These are phyloP conservation scores for Suhomyces xylopsoci DNA, from an alignment of 805 yeast species.

Conservation along the genomic window DNA sequence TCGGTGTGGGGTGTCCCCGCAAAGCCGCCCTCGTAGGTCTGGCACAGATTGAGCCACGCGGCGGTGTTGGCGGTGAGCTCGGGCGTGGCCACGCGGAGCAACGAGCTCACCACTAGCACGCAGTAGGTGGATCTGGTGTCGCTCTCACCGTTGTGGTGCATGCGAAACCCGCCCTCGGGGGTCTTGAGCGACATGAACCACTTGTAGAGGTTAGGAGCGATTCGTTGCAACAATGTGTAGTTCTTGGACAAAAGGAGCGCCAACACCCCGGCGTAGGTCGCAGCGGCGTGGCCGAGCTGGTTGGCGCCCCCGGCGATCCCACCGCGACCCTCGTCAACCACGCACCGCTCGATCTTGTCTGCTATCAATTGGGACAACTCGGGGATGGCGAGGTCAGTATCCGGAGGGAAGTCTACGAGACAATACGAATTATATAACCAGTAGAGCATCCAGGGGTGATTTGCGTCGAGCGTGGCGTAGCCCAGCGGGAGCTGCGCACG, in stretches of 20 bases:
- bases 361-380: slow-evolving; percentile 12
- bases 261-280: slow-evolving; percentile 74
- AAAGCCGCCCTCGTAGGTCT: slow-evolving; percentile 94
- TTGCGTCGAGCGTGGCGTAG: slow-evolving; percentile 69
- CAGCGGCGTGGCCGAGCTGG: slow-evolving; percentile 81
- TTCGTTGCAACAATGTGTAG: slow-evolving; percentile 23
- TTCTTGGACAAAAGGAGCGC: slow-evolving; percentile 55
- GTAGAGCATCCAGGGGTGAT: slow-evolving; percentile 87
- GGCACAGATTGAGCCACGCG: slow-evolving; percentile 67
- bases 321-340: slow-evolving; percentile 30
- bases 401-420: slow-evolving; percentile 28
- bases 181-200: slow-evolving; percentile 71
- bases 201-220: slow-evolving; percentile 42
- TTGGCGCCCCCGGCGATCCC: slow-evolving; percentile 86
- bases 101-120: slow-evolving; percentile 67
- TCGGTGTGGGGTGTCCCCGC: slow-evolving; percentile 76
- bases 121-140: slow-evolving; percentile 89
- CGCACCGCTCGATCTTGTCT: slow-evolving; percentile 23
- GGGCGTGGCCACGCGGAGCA: slow-evolving; percentile 60
- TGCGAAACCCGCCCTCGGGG: slow-evolving; percentile 70
- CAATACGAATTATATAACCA: slow-evolving; percentile 64
- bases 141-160: slow-evolving; percentile 75
- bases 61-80: slow-evolving; percentile 53
- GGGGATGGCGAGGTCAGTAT: slow-evolving; percentile 10
- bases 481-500: slow-evolving; percentile 46